Base-by-base conservation (phyloP, 345 rosid genomes). In the Gossypium sturtianum region DNA sequence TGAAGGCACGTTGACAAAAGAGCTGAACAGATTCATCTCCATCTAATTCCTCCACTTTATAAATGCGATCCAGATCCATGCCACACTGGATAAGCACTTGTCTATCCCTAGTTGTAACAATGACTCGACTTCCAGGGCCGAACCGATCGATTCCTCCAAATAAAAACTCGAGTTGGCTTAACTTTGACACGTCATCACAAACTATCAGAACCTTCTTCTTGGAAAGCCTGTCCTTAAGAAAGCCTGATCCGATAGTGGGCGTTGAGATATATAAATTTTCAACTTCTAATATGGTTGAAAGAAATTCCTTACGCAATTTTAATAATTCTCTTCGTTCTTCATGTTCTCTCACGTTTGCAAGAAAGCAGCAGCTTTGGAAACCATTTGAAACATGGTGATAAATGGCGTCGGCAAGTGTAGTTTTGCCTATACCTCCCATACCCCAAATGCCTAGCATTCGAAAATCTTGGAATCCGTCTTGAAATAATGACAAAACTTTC, bases 371-470 rank as follows among this genome's bases (percentile, higher is more conserved):
- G 34, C 3, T 3, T 27, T 27, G 34, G 34, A 27, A 44, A 44
- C 2, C 47, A 9, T 9, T 44, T 6, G 0, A 44, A 9, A 8
- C 11, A 6, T 44, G 47, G 47, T 44, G 0, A 44, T 1, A 44
- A 44, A 8, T 9, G 0, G 47, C 47, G 1, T 8, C 47, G 10
- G 47, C 10, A 44, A 44, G 47, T 7, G 47, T 44, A 9, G 47
- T 44, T 44, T 44, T 44, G 11, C 93, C 93, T 2, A 84, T 78
- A 4, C 93, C 89, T 19, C 84, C 83, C 81, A 82, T 82, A 1
- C 89, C 91, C 78, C 79, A 78, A 15, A 87, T 74, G 13, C 89
- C 89, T 9, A 83, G 11, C 59, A 75, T 75, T 17, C 53, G 71
- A 63, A 83, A 23, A 70, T 78, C 71, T 15, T 6, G 27, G n/a